phyloP scores from a whole-genome alignment of 2,329 filamentous ascomycete species.

The Ophiostoma australiae region DNA sequence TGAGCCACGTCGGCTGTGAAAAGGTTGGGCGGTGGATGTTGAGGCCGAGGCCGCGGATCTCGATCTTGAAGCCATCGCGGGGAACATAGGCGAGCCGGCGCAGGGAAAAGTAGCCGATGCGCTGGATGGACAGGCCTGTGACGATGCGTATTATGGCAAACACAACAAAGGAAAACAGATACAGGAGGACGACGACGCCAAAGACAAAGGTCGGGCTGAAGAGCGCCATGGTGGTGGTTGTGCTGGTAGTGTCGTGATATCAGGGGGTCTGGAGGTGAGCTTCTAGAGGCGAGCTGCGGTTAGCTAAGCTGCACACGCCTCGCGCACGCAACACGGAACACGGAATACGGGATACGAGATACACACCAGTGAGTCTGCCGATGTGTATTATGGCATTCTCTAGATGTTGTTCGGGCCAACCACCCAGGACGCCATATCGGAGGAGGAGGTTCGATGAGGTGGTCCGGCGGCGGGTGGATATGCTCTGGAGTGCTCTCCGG shows the following conservation, averaged over 20 bases:
- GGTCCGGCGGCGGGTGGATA: neutral
- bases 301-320: neutral
- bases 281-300: neutral
- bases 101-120: conserved; percentile 87
- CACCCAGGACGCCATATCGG: conserved; percentile 22
- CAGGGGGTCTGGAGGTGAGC: neutral
- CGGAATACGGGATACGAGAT: neutral
- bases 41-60: conserved; percentile 82
- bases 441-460: conserved; percentile 3
- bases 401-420: conserved; percentile 17
- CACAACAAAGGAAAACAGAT: conserved; percentile 85
- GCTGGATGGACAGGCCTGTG: conserved; percentile 92
- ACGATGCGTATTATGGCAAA: conserved; percentile 90
- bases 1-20: conserved; percentile 94
- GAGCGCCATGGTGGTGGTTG: conserved; percentile 52
- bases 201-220: conserved; percentile 76
- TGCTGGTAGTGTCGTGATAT: neutral
- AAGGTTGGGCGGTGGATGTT: conserved; percentile 91
- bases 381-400: conserved; percentile 22
- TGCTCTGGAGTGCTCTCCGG: neutral
- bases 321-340: neutral
- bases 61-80: conserved; percentile 80
- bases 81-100: conserved; percentile 86
- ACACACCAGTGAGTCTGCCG: conserved; percentile 19
- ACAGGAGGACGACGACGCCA: conserved; percentile 77